Evolutionary conservation across 140 eudicot species (phyloP).

Genomic region (Anethum foeniculum): DNA sequence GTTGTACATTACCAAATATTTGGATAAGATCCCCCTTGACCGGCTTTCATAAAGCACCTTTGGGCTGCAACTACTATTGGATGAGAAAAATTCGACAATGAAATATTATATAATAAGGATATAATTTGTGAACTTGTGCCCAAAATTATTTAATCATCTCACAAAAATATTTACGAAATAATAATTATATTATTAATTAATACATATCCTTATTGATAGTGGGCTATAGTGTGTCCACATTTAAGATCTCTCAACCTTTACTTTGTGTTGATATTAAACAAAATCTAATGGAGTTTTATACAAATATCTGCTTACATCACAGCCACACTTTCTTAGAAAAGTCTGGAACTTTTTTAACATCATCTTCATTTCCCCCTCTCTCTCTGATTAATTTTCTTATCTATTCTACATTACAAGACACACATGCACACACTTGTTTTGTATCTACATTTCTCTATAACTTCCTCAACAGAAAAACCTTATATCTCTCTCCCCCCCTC

Average conservation of each 20-base stretch:
- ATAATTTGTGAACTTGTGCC: too few species aligned
- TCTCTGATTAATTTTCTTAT: background rate
- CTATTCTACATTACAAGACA: background rate
- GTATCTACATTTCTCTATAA: background rate
- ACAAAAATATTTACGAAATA: too few species aligned
- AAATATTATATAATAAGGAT: too few species aligned
- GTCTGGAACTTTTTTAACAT: conserved; percentile 1
- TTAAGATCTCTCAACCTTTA: background rate
- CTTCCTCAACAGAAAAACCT: conserved; percentile 11
- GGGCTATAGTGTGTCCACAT: background rate
- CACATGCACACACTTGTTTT: background rate
- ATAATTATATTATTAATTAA: too few species aligned
- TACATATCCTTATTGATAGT: background rate
- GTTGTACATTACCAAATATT: too few species aligned
- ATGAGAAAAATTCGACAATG: too few species aligned
- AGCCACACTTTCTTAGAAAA: conserved; percentile 12
- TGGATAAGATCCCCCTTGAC: too few species aligned
- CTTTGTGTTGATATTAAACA: background rate
- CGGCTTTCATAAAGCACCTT: too few species aligned
- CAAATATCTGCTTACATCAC: conserved; percentile 13
- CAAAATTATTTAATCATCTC: too few species aligned
- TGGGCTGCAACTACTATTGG: too few species aligned
- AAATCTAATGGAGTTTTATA: background rate
- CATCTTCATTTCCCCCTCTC: background rate
- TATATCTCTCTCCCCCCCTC: background rate